These are phyloP conservation scores for Phytophthora quininea DNA, from an alignment of 352 stramenopile species.

Conservation along the genomic window DNA sequence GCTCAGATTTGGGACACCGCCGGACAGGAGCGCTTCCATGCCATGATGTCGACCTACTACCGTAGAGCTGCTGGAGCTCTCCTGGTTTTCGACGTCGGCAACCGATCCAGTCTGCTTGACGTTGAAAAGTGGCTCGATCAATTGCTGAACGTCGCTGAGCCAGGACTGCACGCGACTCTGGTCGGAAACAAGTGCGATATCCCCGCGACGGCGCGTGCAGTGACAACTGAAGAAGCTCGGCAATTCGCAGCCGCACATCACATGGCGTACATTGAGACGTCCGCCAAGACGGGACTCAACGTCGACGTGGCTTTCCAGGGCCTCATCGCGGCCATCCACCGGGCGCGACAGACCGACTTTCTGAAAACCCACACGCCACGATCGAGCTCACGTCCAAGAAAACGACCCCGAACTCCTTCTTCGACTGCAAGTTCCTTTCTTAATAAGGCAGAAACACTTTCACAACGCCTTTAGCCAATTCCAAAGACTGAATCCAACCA, in stretches of 20 bases:
- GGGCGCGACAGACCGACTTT: slow-evolving; percentile 45
- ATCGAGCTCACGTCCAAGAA: slow-evolving; percentile 43
- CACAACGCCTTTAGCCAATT: too few species aligned
- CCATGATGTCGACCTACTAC: slow-evolving; percentile 92
- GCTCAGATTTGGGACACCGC: slow-evolving; percentile 91
- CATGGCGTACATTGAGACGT: slow-evolving; percentile 86
- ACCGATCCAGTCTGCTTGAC: slow-evolving; percentile 56
- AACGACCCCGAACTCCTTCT: slow-evolving; percentile 31
- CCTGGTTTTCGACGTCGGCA: slow-evolving; percentile 80
- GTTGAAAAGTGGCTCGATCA: slow-evolving; percentile 79
- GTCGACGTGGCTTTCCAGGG: slow-evolving; percentile 65
- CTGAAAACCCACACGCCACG: slow-evolving; percentile 24
- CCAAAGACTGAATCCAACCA: too few species aligned
- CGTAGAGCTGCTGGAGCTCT: slow-evolving; percentile 78
- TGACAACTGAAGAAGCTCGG: slow-evolving; percentile 66
- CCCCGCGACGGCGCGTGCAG: slow-evolving; percentile 39
- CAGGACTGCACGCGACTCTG: slow-evolving; percentile 67
- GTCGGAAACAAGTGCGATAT: slow-evolving; percentile 84
- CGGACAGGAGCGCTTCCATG: slow-evolving; percentile 85
- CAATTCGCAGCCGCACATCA: slow-evolving; percentile 69
- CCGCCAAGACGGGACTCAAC: slow-evolving; percentile 74
- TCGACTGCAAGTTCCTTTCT: slow-evolving; percentile 53
- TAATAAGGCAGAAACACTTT: too few species aligned
- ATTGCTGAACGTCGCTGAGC: slow-evolving; percentile 73
- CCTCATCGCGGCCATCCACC: slow-evolving; percentile 63